Percentiles rank a stretch among this genome's conserved stretches.
phyloP scores from a whole-genome alignment of 805 yeast species.

The Candida tallmaniae region DNA sequence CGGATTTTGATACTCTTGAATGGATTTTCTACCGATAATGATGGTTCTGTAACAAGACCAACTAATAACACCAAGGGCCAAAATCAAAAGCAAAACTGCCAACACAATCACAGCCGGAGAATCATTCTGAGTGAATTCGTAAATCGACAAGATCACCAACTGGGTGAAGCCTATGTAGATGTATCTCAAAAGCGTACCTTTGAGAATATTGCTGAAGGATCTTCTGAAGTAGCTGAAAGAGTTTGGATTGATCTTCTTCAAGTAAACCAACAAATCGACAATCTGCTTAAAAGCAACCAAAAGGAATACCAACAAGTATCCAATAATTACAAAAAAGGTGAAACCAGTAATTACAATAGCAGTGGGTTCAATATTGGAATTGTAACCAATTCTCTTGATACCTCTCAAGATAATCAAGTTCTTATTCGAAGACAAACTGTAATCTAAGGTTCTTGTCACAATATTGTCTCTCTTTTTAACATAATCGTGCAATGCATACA shows the following conservation, averaged over 20 bases:
- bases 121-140: slow-evolving; percentile 81
- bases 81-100: slow-evolving; percentile 65
- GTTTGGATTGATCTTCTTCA: slow-evolving; percentile 47
- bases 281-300: slow-evolving; percentile 52
- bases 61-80: slow-evolving; percentile 55
- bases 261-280: slow-evolving; percentile 43
- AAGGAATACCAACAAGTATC: slow-evolving; percentile 62
- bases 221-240: slow-evolving; percentile 47
- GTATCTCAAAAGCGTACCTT: slow-evolving; percentile 77
- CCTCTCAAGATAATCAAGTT: slow-evolving; percentile 76
- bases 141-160: slow-evolving; percentile 68
- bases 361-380: slow-evolving; percentile 75
- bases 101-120: slow-evolving; percentile 86
- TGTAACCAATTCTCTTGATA: slow-evolving; percentile 75
- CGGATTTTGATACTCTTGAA: slow-evolving; percentile 63
- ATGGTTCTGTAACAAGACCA: slow-evolving; percentile 66
- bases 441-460: slow-evolving; percentile 28
- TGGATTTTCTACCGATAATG: slow-evolving; percentile 58
- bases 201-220: slow-evolving; percentile 57
- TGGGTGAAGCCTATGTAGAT: slow-evolving; percentile 84
- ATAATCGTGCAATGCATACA: slow-evolving; percentile 19
- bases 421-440: slow-evolving; percentile 45
- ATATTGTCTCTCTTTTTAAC: slow-evolving; percentile 8
- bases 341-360: slow-evolving; percentile 82
- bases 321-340: slow-evolving; percentile 76